Evolutionary conservation across 2,329 filamentous ascomycete genomes (phyloP), one percentile per base, ranked within the genome.

Genomic region (Spiromastix sp.): DNA sequence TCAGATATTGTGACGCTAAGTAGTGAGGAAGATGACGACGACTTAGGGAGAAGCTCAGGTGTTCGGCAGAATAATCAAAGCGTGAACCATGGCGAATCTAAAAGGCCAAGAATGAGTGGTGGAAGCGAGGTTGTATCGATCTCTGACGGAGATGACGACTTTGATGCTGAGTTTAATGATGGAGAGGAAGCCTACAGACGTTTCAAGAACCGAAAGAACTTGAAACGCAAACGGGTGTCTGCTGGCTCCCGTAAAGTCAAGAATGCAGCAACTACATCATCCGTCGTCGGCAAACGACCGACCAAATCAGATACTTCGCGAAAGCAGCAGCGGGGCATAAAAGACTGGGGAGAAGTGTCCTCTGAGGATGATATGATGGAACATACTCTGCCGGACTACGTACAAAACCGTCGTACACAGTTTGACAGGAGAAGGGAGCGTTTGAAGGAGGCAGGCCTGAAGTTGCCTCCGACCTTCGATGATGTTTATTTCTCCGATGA

Each of bases 401-500:
- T 94, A 18, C 68, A 72, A 43, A 60, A 71, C 15, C 73, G 89
- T n/a, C 72, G 81, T 16, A 64, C 57, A n/a, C 60, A 68, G 15
- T 87, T 93, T 49, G 80, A 91, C 36, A 61, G 68, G 30, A 65
- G 70, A n/a, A 64, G 63, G 30, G 66, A 75, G 22, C 56, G 57
- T 18, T 61, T 86, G 30, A 74, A 77, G 38, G 73, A 81, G 37
- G 74, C 72, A 4, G 85, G 81, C 0, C 63, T 95, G 28, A 78
- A 74, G 42, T 57, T 93, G 2, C 85, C 91, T 0, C 91, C 91
- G 0, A 72, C 74, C 32, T 93, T 81, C 51, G 72, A 78, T 1
- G 77, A 79, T 31, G 67, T 95, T 11, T 69, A 81, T 7, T 87
- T 94, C 44, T 82, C 79, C 0, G 82, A 86, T 33, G 71, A 80